Evolutionary conservation across 2,329 filamentous ascomycete species (phyloP), one percentile per base, ranked within the genome.

Genomic region (Boeremia exigua): DNA sequence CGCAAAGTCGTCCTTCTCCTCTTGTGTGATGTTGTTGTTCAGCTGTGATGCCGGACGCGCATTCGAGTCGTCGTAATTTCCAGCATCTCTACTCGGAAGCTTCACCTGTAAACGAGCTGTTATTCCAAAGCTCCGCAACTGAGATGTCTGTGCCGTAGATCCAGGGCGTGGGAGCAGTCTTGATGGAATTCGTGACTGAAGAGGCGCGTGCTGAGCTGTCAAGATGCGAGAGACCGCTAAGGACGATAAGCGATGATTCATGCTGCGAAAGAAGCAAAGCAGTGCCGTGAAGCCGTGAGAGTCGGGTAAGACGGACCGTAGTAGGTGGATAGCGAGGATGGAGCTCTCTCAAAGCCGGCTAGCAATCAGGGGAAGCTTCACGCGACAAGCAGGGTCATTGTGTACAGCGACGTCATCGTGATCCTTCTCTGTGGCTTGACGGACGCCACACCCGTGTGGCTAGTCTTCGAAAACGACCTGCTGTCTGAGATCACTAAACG

Each of bases 1-100:
- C 11, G 75, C 72, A 61, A 78, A 82, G 60, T 82, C 76, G 23
- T 76, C 71, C 59, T 78, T 74, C 64, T 82, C 80, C 54, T 79
- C 78, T 42, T 75, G 60, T 1, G 75, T 76, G 29, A 82, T 71
- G 48, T 79, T 71, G 34, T 81, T 75, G 53, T 78, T 76, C 32
- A 81, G 64, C 11, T 80, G 67, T 1, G 65, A 59, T 0, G 77
- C 78, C 0, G 77, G 76, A 36, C 69, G 62, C 11, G 71, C 66
- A 50, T 75, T 74, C 27, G 73, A 71, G 39, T 68, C 71, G 23
- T 70, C 63, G 51, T 70, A 72, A 9, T 55, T 54, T 11, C 68
- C 52, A 12, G 30, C 34, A 27, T 50, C 42, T 17, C 25, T 49
- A 14, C 62, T 68, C 3, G 59, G 61, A 5, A 53, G 59, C 32